Evolutionary conservation across 345 rosid species (phyloP).

Genomic region (Mangifera indica): DNA sequence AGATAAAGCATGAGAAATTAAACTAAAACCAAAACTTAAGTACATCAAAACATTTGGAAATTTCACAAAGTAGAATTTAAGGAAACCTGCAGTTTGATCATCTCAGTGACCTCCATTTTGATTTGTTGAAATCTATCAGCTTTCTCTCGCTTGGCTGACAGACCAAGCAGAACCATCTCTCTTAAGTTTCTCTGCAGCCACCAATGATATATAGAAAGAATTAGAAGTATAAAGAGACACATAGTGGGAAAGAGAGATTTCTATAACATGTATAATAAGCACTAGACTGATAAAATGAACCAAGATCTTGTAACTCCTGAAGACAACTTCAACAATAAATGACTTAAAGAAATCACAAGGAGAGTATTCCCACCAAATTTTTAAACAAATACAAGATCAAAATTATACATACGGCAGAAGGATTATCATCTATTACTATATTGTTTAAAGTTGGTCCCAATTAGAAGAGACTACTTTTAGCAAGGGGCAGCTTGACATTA

Average conservation of each 20-base stretch:
- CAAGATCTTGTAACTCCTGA: constrained; percentile 6
- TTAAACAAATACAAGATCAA: not conserved
- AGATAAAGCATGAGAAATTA: not conserved
- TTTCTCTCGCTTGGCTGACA: constrained; percentile 39
- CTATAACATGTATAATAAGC: constrained; percentile 12
- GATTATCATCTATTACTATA: not conserved
- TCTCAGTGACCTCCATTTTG: constrained; percentile 33
- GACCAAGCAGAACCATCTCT: constrained; percentile 37
- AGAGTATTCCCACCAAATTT: not conserved
- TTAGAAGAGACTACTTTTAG: not conserved
- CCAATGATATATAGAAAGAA: not conserved
- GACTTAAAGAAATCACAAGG: not conserved
- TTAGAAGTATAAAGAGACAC: not conserved
- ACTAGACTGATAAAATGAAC: not conserved
- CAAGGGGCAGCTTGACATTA: not conserved
- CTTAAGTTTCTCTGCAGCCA: constrained; percentile 39
- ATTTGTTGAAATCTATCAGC: constrained; percentile 39
- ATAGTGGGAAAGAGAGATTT: not conserved
- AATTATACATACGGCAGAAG: not conserved
- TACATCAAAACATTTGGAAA: not conserved
- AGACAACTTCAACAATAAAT: not conserved
- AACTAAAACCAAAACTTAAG: not conserved
- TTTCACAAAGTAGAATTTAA: constrained; percentile 3
- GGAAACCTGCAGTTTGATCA: constrained; percentile 36
- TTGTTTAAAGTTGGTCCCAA: constrained; percentile 2